Base-by-base conservation (phyloP, 371 early-diverging fungal species). In the Lichtheimia ramosa region DNA sequence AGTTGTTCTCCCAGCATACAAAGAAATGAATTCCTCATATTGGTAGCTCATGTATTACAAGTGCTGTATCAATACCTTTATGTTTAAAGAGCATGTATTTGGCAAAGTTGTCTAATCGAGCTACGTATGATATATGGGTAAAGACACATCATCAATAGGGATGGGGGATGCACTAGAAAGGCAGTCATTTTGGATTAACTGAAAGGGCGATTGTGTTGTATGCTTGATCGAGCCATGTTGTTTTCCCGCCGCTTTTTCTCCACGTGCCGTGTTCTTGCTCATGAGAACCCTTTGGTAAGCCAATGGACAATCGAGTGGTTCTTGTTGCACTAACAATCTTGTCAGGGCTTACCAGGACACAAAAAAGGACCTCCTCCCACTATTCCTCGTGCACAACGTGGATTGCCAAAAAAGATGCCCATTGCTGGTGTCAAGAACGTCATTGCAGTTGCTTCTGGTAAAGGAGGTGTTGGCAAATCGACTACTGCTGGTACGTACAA, bases 391-490 rank as follows among this genome's bases (percentile, higher is more conserved):
- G 83, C 83, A 54, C 84, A 83, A 57, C 75, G 84, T 13, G 90
- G 90, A 0, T 66, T 91, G 14, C 92, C 92, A 15, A 77, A 78
- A 43, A 86, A 86, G 65, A 69, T 75, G 65, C 74, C 82, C 5
- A 88, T 92, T 64, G 74, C 72, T 18, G 85, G 86, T 24, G 89
- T 91, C 10, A 86, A 86, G 63, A 75, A 86, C 18, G 82, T 91
- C 7, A 79, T 94, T 43, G 90, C 89, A n/a, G 91, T 94, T 0
- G 88, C 91, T 15, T 93, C 93, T 7, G 95, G 92, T 13, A 94
- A 94, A 65, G 95, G 95, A 8, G 95, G 95, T 25, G 94, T 94
- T 6, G 96, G 96, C 15, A 95, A 95, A 65, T 91, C 92, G 0
- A 94, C 94, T 0, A 88, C 90, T 16, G 82, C 93, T 56, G 93